Percentiles rank a stretch among this genome's conserved stretches.
Evolutionary conservation across 2,329 filamentous ascomycete species (phyloP).

Genomic region (Fusarium sp.): DNA sequence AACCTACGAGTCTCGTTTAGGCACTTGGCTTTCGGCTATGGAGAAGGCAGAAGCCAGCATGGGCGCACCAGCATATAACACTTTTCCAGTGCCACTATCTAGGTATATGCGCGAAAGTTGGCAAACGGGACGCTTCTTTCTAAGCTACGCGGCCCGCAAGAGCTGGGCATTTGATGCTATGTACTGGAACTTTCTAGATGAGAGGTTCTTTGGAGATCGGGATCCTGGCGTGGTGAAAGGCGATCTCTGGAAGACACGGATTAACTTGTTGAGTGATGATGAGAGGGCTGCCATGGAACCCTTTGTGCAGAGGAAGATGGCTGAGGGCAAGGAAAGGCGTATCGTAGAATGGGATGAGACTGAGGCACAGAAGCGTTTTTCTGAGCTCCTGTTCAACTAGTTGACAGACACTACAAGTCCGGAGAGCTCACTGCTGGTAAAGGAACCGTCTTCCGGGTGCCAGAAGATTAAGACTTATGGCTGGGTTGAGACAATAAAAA

Average conservation of each 20-base stretch:
- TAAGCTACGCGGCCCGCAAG: neutral
- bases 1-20: neutral
- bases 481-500: too few relatives aligned
- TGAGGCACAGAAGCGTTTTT: neutral
- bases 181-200: neutral
- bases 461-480: neutral
- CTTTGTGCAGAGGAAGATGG: conserved; percentile 46
- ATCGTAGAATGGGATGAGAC: conserved; percentile 40
- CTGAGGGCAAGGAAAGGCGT: conserved; percentile 36
- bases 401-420: neutral
- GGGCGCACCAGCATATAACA: neutral
- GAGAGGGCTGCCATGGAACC: conserved; percentile 43
- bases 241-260: conserved; percentile 42
- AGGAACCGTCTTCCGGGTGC: neutral
- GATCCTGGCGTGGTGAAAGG: conserved; percentile 6
- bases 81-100: conserved; percentile 36
- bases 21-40: neutral
- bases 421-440: neutral
- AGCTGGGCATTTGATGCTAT: neutral
- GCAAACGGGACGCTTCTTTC: neutral
- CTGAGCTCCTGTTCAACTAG: neutral
- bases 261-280: conserved; percentile 40
- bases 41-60: neutral
- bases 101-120: conserved; percentile 46
- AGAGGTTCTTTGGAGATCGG: conserved; percentile 41